A percentile compares a stretch with the other conserved stretches of the same genome.
These are phyloP conservation scores for Cytospora chrysosperma DNA, from an alignment of 2,329 filamentous ascomycete genomes.

Conservation along the genomic window DNA sequence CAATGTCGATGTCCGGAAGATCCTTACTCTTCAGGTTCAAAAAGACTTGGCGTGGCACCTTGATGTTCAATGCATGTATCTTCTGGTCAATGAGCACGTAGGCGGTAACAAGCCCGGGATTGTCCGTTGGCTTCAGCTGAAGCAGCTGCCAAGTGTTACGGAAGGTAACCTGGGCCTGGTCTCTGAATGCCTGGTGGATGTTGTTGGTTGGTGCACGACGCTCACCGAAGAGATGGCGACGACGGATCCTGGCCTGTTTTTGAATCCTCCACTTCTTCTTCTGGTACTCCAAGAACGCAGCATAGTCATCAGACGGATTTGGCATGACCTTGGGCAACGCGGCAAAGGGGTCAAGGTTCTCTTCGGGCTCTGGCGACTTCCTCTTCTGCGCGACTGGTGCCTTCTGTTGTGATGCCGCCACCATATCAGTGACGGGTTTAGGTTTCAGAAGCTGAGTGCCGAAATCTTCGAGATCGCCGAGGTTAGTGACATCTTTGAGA, in stretches of 20 bases:
- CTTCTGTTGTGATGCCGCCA: constrained; percentile 55
- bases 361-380: constrained; percentile 68
- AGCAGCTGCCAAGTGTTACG: constrained; percentile 94
- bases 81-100: constrained; percentile 93
- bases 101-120: constrained; percentile 80
- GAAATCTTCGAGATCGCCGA: constrained; percentile 79
- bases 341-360: constrained; percentile 75
- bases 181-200: constrained; percentile 74
- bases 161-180: constrained; percentile 86
- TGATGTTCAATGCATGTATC: constrained; percentile 82
- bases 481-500: constrained; percentile 70
- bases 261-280: constrained; percentile 99
- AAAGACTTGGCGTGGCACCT: constrained; percentile 85
- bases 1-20: constrained; percentile 82
- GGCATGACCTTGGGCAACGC: constrained; percentile 83
- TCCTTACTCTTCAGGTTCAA: constrained; percentile 87
- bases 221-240: constrained; percentile 92
- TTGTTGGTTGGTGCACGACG: constrained; percentile 64
- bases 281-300: constrained; percentile 86
- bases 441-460: constrained; percentile 66
- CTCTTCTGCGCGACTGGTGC: constrained; percentile 60
- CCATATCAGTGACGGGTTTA: constrained; percentile 54
- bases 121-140: constrained; percentile 79
- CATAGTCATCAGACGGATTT: constrained; percentile 79
- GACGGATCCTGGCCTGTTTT: constrained; percentile 79